Evolutionary conservation across 1,139 yeast genomes (phyloP).

Genomic region (Saccharomyces hybrid): DNA sequence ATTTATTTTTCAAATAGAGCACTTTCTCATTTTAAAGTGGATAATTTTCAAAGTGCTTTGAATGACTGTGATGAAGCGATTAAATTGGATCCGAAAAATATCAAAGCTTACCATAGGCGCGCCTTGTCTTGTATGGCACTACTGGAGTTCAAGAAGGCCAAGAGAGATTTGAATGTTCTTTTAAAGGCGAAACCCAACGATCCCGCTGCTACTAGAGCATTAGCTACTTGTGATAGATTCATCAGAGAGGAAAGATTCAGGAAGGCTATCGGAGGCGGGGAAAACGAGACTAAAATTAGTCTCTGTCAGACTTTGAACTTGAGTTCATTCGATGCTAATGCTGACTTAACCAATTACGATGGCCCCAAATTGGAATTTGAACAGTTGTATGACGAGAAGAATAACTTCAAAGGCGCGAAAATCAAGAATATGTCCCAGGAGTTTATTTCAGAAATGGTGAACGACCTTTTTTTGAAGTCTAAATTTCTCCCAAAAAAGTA

Average conservation of each 20-base stretch:
- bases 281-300: constrained; percentile 36
- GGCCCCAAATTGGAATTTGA: constrained; percentile 54
- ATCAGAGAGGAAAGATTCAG: constrained; percentile 76
- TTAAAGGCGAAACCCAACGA: constrained; percentile 63
- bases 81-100: constrained; percentile 54
- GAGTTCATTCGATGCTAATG: constrained; percentile 38
- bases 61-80: constrained; percentile 70
- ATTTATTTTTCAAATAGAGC: constrained; percentile 83
- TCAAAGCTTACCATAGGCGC: constrained; percentile 73
- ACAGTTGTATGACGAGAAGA: constrained; percentile 29
- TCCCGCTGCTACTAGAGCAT: constrained; percentile 54
- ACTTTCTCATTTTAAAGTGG: constrained; percentile 78
- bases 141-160: constrained; percentile 67
- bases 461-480: constrained; percentile 59
- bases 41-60: constrained; percentile 79
- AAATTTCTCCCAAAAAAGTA: constrained; percentile 71
- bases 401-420: constrained; percentile 25
- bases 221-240: constrained; percentile 57
- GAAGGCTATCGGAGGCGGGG: constrained; percentile 73
- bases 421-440: constrained; percentile 35
- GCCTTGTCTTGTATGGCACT: constrained; percentile 80
- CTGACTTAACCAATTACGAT: constrained; percentile 41
- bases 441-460: constrained; percentile 60
- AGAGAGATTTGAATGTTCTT: constrained; percentile 59
- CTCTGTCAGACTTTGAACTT: constrained; percentile 42